These are phyloP conservation scores for Zarea fungicola DNA, from an alignment of 2,329 filamentous ascomycete genomes.

Conservation along the genomic window DNA sequence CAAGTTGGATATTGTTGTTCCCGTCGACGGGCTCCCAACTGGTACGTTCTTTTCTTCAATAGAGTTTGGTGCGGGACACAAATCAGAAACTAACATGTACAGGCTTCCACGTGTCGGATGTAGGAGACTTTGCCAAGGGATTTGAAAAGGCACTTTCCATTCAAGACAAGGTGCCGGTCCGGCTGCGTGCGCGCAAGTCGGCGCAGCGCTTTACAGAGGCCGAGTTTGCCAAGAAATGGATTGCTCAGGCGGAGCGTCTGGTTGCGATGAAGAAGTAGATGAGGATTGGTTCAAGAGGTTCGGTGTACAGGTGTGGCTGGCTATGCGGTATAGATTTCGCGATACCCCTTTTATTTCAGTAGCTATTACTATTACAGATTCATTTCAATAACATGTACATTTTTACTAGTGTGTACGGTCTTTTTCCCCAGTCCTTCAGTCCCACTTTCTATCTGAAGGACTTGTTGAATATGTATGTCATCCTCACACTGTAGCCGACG, in stretches of 20 bases:
- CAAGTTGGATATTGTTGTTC: slow-evolving; percentile 85
- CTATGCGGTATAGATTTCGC: slow-evolving; percentile 11
- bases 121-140: slow-evolving; percentile 71
- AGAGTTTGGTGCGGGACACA: background rate
- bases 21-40: slow-evolving; percentile 71
- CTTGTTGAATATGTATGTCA: too few species aligned
- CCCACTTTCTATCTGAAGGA: too few species aligned
- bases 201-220: slow-evolving; percentile 83
- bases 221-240: slow-evolving; percentile 77
- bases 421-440: too few species aligned
- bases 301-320: too few species aligned
- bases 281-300: too few species aligned
- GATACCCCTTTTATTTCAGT: slow-evolving; percentile 14
- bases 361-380: too few species aligned
- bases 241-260: slow-evolving; percentile 66
- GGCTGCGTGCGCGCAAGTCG: slow-evolving; percentile 69
- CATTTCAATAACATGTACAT: background rate
- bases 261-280: slow-evolving; percentile 40
- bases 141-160: slow-evolving; percentile 74
- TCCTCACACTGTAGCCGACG: too few species aligned
- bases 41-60: slow-evolving; percentile 40
- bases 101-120: slow-evolving; percentile 82
- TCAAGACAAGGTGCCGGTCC: slow-evolving; percentile 67
- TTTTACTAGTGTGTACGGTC: too few species aligned
- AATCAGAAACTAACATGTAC: slow-evolving; percentile 7